Percentiles rank a stretch among this genome's conserved stretches.
Evolutionary conservation across 768 basidiomycete genomes (phyloP).

Genomic region (Leucocoprinus leucothites): DNA sequence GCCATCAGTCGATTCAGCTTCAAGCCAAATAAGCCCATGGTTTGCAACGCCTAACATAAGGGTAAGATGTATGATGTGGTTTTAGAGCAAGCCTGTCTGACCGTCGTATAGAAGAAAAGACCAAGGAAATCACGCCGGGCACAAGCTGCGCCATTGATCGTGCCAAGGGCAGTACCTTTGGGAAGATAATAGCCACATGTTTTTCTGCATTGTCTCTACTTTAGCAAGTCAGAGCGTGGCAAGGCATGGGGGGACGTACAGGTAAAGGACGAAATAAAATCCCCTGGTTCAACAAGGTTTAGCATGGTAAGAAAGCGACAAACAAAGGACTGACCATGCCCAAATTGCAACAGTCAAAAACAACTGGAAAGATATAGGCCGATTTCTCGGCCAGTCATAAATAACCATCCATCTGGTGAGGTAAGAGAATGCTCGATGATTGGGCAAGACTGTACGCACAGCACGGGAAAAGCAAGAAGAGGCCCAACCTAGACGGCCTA

Average conservation of each 20-base stretch:
- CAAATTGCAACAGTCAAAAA: constrained; percentile 56
- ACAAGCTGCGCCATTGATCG: constrained; percentile 15
- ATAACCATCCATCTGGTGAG: constrained; percentile 50
- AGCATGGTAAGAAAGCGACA: constrained; percentile 10
- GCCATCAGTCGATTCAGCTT: constrained; percentile 67
- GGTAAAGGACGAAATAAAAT: constrained; percentile 55
- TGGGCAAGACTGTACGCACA: constrained; percentile 29
- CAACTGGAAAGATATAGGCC: constrained; percentile 57
- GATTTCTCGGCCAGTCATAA: constrained; percentile 70
- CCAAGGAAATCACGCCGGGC: constrained; percentile 43
- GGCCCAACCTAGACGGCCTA: constrained; percentile 58
- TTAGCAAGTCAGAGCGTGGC: neutral
- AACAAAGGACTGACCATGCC: constrained; percentile 47
- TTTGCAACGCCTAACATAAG: constrained; percentile 45
- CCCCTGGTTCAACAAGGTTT: constrained; percentile 34
- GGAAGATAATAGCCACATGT: constrained; percentile 39
- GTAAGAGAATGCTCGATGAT: neutral
- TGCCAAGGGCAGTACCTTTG: constrained; percentile 16
- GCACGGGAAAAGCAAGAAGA: constrained; percentile 55
- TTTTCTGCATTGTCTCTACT: constrained; percentile 22
- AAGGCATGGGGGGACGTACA: constrained; percentile 42
- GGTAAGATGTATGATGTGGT: neutral
- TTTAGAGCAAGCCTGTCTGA: constrained; percentile 16
- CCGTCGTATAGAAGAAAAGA: constrained; percentile 47
- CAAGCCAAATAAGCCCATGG: constrained; percentile 70